Evolutionary conservation across 139 green algal genomes (phyloP).

Genomic region (Zygnema circumcarinatum): DNA sequence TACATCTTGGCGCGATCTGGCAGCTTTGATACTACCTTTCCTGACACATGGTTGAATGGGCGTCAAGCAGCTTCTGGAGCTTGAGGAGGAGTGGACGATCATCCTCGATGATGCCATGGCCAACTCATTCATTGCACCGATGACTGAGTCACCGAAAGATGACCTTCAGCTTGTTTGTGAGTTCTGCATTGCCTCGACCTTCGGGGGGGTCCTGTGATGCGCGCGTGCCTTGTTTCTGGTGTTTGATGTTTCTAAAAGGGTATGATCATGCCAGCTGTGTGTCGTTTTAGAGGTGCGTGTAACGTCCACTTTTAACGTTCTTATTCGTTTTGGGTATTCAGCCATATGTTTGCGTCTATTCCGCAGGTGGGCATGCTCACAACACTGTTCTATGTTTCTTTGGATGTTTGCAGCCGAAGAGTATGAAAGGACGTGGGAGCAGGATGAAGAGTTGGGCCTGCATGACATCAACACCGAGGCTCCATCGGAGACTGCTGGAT

Average conservation of each 20-base stretch:
- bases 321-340: too few relatives aligned
- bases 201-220: not conserved
- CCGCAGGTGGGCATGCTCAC: too few relatives aligned
- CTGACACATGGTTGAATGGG: too few relatives aligned
- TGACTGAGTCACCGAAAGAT: not conserved
- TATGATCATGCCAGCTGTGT: too few relatives aligned
- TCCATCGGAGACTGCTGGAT: too few relatives aligned
- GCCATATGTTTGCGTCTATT: too few relatives aligned
- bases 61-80: slow-evolving; percentile 29
- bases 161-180: slow-evolving; percentile 32
- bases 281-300: too few relatives aligned
- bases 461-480: slow-evolving; percentile 40
- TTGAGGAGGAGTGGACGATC: slow-evolving; percentile 68
- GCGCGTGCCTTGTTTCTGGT: not conserved
- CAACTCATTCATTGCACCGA: slow-evolving; percentile 70
- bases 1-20: too few relatives aligned
- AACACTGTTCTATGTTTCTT: too few relatives aligned
- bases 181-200: not conserved
- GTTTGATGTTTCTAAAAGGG: too few relatives aligned
- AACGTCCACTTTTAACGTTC: too few relatives aligned
- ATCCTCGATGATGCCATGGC: slow-evolving; percentile 68
- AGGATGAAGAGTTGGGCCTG: slow-evolving; percentile 58
- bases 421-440: slow-evolving; percentile 47
- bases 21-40: too few relatives aligned
- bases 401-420: slow-evolving; percentile 46